These are phyloP conservation scores for Sisymbrium altissimum DNA, from an alignment of 345 rosid genomes.

Conservation along the genomic window DNA sequence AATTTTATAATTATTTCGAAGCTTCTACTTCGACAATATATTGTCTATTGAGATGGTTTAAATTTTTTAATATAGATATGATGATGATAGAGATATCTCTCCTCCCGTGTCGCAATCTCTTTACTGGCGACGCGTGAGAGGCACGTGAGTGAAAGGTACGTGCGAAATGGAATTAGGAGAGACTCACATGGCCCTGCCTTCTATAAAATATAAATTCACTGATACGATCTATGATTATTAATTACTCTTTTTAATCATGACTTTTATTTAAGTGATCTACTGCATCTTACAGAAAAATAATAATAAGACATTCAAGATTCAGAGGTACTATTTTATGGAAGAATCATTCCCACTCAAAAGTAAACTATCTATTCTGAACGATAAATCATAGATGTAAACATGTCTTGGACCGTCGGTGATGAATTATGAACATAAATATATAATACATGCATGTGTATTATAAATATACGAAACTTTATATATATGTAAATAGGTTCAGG, in stretches of 20 bases:
- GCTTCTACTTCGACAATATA: slow-evolving; percentile 17
- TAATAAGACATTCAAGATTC: not conserved
- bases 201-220: slow-evolving; percentile 4
- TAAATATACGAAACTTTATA: not conserved
- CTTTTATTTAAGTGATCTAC: not conserved
- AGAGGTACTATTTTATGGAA: not conserved
- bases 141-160: slow-evolving; percentile 36
- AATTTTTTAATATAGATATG: not conserved
- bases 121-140: slow-evolving; percentile 33
- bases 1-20: slow-evolving; percentile 18
- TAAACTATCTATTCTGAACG: not conserved
- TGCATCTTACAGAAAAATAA: not conserved
- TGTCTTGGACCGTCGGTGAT: not conserved
- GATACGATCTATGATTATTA: slow-evolving; percentile 11
- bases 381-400: not conserved
- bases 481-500: not conserved
- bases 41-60: not conserved
- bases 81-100: slow-evolving; percentile 29
- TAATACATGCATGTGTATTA: not conserved
- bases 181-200: slow-evolving; percentile 31
- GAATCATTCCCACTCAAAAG: not conserved
- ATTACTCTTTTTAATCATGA: not conserved
- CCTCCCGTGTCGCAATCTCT: slow-evolving; percentile 30
- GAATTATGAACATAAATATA: not conserved
- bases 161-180: slow-evolving; percentile 9